Conservation (phyloP, 2,329 filamentous ascomycete species). For the Huntiella savannae region DNA sequence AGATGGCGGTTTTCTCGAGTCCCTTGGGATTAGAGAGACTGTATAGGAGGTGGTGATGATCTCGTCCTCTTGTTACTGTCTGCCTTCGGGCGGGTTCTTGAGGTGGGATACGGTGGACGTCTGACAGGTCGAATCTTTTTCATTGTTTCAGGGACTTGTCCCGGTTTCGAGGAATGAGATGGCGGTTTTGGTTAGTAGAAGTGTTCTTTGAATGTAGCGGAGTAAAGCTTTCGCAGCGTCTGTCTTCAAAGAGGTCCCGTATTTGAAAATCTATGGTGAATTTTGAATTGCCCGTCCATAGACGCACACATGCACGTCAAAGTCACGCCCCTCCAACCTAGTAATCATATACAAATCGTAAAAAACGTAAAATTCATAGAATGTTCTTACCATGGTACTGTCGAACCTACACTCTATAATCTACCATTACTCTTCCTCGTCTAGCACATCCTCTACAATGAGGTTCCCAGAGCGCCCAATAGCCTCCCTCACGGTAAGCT, state of each 20-base stretch:
- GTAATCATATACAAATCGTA: no score
- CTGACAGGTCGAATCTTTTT: conserved; percentile 49
- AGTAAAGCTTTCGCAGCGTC: neutral
- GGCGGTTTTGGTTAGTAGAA: neutral
- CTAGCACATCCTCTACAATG: conserved; percentile 53
- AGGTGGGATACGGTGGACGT: conserved; percentile 77
- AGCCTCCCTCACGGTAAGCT: conserved; percentile 47
- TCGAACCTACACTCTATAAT: neutral
- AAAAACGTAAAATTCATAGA: neutral
- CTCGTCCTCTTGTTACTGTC: conserved; percentile 55
- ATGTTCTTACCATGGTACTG: conserved; percentile 8
- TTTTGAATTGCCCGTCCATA: no score
- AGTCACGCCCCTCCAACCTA: neutral
- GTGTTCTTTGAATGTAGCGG: neutral
- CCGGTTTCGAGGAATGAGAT: neutral
- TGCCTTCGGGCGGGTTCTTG: conserved; percentile 57
- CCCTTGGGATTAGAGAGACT: conserved; percentile 19
- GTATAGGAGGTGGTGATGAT: conserved; percentile 92
- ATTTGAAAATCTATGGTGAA: neutral
- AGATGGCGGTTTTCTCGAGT: conserved; percentile 30
- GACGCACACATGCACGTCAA: neutral
- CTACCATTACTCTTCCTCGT: conserved; percentile 11
- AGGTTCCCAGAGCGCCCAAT: conserved; percentile 74
- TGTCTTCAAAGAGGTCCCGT: neutral
- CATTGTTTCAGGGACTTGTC: conserved; percentile 24